A percentile compares a stretch with the other conserved stretches of the same genome.
Evolutionary conservation across 805 yeast genomes (phyloP).

Genomic region (Saccharomycopsis babjevae): DNA sequence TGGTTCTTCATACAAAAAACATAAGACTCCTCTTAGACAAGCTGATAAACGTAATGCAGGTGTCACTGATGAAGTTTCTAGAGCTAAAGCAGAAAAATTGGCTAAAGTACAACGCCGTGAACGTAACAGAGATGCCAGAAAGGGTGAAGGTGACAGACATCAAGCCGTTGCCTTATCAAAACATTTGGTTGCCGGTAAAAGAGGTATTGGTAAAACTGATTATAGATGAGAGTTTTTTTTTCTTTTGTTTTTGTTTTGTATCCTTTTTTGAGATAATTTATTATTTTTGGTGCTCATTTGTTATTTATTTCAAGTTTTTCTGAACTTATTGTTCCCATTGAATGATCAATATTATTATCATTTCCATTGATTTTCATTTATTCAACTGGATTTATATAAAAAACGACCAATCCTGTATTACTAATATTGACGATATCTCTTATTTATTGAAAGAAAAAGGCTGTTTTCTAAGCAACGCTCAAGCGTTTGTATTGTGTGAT

Average conservation of each 20-base stretch:
- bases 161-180: slow-evolving; percentile 76
- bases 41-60: slow-evolving; percentile 80
- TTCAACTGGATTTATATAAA: too few relatives aligned
- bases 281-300: background rate
- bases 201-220: slow-evolving; percentile 90
- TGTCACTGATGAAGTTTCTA: slow-evolving; percentile 66
- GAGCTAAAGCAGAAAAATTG: slow-evolving; percentile 79
- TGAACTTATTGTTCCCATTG: background rate
- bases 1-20: slow-evolving; percentile 31
- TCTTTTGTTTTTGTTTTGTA: background rate
- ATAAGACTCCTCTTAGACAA: slow-evolving; percentile 45
- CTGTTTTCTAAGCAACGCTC: too few relatives aligned
- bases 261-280: background rate
- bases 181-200: slow-evolving; percentile 92
- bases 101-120: slow-evolving; percentile 87
- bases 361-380: background rate
- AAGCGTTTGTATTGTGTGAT: too few relatives aligned
- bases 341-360: background rate
- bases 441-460: too few relatives aligned
- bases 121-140: slow-evolving; percentile 83
- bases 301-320: background rate
- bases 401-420: too few relatives aligned
- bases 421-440: too few relatives aligned
- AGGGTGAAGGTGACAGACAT: slow-evolving; percentile 95
- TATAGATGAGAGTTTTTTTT: slow-evolving; percentile 43